Evolutionary conservation across 202 grass and related monocot species (phyloP), one percentile per base, ranked within the genome.

Genomic region (Zoysia matrella): DNA sequence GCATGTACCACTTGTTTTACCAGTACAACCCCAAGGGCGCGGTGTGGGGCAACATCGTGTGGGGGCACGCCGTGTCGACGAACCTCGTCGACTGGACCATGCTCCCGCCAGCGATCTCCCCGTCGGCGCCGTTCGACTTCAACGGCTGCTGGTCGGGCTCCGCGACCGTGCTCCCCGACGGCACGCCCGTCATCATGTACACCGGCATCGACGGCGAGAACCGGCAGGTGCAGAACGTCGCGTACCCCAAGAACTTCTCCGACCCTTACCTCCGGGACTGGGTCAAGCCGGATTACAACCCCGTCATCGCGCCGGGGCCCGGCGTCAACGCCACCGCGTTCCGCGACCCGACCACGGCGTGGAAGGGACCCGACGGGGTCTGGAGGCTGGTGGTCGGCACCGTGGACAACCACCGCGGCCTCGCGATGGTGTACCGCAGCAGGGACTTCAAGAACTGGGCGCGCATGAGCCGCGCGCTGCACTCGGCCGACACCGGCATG

Each of bases 81-180:
- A 84, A 97, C 77, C 87, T 97, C 30, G 79, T 97, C 7, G 83
- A 94, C 71, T 97, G 94, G 91, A 4, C 67, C 11, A 85, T 91
- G 8, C 81, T 94, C 41, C 62, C 84, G 47, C 89, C 83, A 10
- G 91, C 90, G 7, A 90, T 97, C 69, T 87, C 78, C 67, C 92
- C 86, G 1, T 54, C 88, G 36, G 84, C 81, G 73, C 83, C 88
- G 40, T 97, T 94, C 69, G 92, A 94, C 78, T 60, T 60, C 66
- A 87, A 85, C 6, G 94, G 94, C 71, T 97, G 94, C 84, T 97
- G 92, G 92, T 97, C 92, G 2, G 94, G 92, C 46, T 97, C 94
- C 6, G 83, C 86, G 22, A 94, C 92, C 60, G 64, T 97, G 22
- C 82, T 92, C 8, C 69, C 89, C 7, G 83, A 86, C 80, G 77